Conservation (phyloP, 306 rosid genomes). For the Argentina anserina region DNA sequence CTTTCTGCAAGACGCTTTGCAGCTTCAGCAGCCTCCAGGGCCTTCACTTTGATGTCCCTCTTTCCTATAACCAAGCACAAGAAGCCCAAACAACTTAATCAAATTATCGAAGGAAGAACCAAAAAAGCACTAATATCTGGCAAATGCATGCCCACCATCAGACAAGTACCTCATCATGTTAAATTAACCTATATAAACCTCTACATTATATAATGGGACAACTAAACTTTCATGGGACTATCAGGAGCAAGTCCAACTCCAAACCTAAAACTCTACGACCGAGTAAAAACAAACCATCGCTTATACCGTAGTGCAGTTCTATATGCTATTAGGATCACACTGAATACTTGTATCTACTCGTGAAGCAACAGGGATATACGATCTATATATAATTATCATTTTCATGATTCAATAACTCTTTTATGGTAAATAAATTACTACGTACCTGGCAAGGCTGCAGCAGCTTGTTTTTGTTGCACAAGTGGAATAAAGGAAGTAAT, state of each 20-base stretch:
- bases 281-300: not conserved
- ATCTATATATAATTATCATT: not conserved
- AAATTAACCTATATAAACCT: not conserved
- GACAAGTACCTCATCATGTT: not conserved
- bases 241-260: too few relatives aligned
- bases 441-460: slow-evolving; percentile 64
- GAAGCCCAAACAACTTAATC: slow-evolving; percentile 18
- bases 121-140: not conserved
- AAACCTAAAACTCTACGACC: not conserved
- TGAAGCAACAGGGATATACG: not conserved
- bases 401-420: not conserved
- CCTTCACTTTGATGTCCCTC: slow-evolving; percentile 83
- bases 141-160: not conserved
- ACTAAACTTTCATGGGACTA: not conserved
- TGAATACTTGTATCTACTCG: not conserved
- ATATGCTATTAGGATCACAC: not conserved
- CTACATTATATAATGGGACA: not conserved
- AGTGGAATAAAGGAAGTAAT: slow-evolving; percentile 85
- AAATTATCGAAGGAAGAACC: not conserved
- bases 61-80: slow-evolving; percentile 52
- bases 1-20: slow-evolving; percentile 75
- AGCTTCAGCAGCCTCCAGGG: slow-evolving; percentile 86
- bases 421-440: not conserved
- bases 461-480: slow-evolving; percentile 88
- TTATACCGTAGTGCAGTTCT: not conserved